Evolutionary conservation across 768 basidiomycete species (phyloP).

Genomic region (Tricholoma terreum): DNA sequence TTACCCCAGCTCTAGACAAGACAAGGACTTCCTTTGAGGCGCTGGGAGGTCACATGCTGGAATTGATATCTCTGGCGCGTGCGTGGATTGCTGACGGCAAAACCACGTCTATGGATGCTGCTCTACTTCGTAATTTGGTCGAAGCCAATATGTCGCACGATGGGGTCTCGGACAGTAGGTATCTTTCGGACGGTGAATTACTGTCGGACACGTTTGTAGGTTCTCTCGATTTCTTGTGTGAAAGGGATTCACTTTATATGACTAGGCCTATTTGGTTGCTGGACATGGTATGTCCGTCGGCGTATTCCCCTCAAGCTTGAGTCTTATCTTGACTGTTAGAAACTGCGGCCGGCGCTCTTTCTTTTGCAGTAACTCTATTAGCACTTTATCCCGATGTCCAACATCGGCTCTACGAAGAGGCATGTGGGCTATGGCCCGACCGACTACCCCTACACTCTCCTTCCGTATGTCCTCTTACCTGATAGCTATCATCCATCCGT

Average conservation of each 20-base stretch:
- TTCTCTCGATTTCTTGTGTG: no score
- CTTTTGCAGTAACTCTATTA: constrained; percentile 40
- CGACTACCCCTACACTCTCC: constrained; percentile 19
- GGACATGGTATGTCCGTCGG: constrained; percentile 37
- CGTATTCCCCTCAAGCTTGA: constrained; percentile 12
- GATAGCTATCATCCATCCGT: background rate
- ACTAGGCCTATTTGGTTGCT: constrained; percentile 43
- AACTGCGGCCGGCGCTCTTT: constrained; percentile 44
- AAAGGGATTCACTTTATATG: no score
- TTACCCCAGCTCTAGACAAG: constrained; percentile 29
- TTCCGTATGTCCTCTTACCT: constrained; percentile 25
- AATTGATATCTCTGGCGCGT: constrained; percentile 38
- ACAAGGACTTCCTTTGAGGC: constrained; percentile 33
- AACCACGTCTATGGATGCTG: constrained; percentile 24
- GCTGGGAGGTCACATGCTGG: constrained; percentile 37
- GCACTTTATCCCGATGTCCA: constrained; percentile 52
- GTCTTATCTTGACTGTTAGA: constrained; percentile 25
- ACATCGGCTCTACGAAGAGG: constrained; percentile 42
- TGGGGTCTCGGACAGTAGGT: constrained; percentile 23
- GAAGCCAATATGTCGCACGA: constrained; percentile 42
- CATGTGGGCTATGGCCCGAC: constrained; percentile 35
- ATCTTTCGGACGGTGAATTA: constrained; percentile 42
- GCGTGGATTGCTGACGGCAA: constrained; percentile 30
- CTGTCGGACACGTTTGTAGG: constrained; percentile 48
- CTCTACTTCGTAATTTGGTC: constrained; percentile 43